Evolutionary conservation across 2,329 filamentous ascomycete species (phyloP), one percentile per base, ranked within the genome.

Genomic region (Trichoderma cornu-damae): DNA sequence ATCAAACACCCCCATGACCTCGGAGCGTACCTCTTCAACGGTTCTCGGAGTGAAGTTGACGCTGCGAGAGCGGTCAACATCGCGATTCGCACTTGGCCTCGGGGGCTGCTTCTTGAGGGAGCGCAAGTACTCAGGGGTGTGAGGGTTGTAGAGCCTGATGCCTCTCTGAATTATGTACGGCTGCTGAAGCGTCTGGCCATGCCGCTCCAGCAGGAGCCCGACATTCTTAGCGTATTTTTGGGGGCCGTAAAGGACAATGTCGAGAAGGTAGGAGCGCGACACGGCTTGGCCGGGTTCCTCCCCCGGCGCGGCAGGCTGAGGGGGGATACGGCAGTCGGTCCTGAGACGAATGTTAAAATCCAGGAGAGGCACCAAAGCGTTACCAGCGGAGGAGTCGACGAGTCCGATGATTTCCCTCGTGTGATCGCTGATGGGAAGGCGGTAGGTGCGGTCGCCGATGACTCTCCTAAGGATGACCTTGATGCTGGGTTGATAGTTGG

Each of bases 1-100:
- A 73, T 96, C 91, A 66, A 99, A 96, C 68, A 97, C 89, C 40
- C 84, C 85, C 70, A 90, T 82, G 20, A 96, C 88, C 58, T 96
- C 91, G 61, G 84, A 86, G 8, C 88, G 87, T 59, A 96, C 87
- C 71, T 97, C 91, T 65, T 97, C 93, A 0, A 86, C 85, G 0
- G 89, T 93, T 30, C 90, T 82, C 47, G 69, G 72, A 35, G 72
- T 46, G 32, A 22, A 44, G 22, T 26, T 54, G n/a, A 26, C 22
- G 22, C n/a, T 9, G 3, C 70, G 2, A 72, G 60, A 4, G 71
- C 65, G 34, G 63, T 66, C n/a, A 62, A 59, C 58, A 49, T 62
- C 65, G 14, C 60, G 60, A 57, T 69, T 61, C 57, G 65, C 61
- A 56, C 65, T 68, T 61, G 62, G 69, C n/a, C 18, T 42, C 1